Percentiles rank a stretch among this genome's conserved stretches.
Conservation (phyloP, 2,329 filamentous ascomycete species). For the Colletotrichum coccodes region DNA sequence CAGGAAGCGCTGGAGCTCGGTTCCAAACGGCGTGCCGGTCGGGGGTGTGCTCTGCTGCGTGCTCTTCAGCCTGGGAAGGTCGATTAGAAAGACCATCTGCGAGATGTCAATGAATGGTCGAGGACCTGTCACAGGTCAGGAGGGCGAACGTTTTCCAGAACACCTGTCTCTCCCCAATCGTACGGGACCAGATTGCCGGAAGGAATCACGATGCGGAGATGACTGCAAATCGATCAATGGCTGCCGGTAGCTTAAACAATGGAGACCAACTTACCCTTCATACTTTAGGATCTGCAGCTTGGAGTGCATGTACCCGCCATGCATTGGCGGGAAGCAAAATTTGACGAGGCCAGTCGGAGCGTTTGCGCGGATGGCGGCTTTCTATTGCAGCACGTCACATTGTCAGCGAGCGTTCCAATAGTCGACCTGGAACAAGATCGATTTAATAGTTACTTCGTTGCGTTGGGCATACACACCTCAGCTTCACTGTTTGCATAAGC, state of each 20-base stretch:
- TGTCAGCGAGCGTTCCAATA: not conserved
- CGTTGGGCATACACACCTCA: conserved; percentile 54
- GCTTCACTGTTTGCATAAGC: conserved; percentile 63
- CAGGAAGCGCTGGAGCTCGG: conserved; percentile 78
- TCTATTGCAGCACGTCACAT: conserved; percentile 44
- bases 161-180: conserved; percentile 88
- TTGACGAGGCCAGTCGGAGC: conserved; percentile 65
- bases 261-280: conserved; percentile 15
- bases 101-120: conserved; percentile 30
- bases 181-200: conserved; percentile 87
- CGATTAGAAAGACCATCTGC: conserved; percentile 88
- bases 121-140: not conserved
- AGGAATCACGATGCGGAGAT: conserved; percentile 84
- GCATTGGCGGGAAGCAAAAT: conserved; percentile 87
- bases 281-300: conserved; percentile 92
- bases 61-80: conserved; percentile 74
- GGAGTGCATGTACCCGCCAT: conserved; percentile 86
- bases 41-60: conserved; percentile 48
- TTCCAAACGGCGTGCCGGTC: conserved; percentile 63
- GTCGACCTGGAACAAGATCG: not conserved
- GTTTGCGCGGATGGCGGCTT: conserved; percentile 59
- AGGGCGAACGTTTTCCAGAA: conserved; percentile 81
- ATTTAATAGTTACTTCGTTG: not conserved
- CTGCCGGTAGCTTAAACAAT: not conserved
- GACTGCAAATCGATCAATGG: conserved; percentile 39